These are phyloP conservation scores for Lactarius akahatsu DNA, from an alignment of 768 basidiomycete species.

Conservation along the genomic window DNA sequence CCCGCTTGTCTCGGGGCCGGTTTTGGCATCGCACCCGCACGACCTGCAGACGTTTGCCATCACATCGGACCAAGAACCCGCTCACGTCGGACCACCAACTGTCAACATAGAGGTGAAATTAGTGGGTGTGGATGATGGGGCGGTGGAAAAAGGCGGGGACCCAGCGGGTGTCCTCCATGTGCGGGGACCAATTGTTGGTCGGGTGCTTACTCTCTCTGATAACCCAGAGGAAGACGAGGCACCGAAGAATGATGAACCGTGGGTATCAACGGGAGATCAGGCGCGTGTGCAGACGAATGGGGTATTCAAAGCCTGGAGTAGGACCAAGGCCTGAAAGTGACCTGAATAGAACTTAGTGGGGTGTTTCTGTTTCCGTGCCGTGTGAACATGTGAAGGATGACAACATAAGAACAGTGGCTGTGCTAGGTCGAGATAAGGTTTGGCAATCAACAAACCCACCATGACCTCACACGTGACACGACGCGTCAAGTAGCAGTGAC, in stretches of 20 bases:
- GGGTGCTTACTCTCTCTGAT: conserved; percentile 44
- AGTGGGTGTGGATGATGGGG: conserved; percentile 61
- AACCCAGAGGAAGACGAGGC: conserved; percentile 37
- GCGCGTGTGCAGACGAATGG: conserved; percentile 40
- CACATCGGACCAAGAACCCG: conserved; percentile 40
- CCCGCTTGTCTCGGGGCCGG: conserved; percentile 66
- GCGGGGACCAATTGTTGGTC: conserved; percentile 74
- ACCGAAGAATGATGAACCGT: conserved; percentile 29
- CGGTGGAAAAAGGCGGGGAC: conserved; percentile 63
- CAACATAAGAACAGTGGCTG: conserved; percentile 19
- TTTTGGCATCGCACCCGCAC: conserved; percentile 79
- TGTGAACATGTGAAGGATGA: background rate
- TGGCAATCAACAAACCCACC: conserved; percentile 27
- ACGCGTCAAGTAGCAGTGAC: conserved; percentile 24
- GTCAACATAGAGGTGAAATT: conserved; percentile 84
- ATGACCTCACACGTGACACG: conserved; percentile 28
- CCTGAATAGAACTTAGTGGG: background rate
- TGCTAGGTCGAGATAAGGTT: conserved; percentile 26
- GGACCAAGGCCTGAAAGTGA: background rate
- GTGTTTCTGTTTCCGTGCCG: background rate
- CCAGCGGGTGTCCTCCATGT: conserved; percentile 61
- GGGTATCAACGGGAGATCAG: conserved; percentile 36
- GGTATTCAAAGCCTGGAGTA: conserved; percentile 37
- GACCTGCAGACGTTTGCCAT: conserved; percentile 72
- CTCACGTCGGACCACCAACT: conserved; percentile 76